These are phyloP conservation scores for Ilex paraguariensis DNA, from an alignment of 305 asterid species.

Conservation along the genomic window DNA sequence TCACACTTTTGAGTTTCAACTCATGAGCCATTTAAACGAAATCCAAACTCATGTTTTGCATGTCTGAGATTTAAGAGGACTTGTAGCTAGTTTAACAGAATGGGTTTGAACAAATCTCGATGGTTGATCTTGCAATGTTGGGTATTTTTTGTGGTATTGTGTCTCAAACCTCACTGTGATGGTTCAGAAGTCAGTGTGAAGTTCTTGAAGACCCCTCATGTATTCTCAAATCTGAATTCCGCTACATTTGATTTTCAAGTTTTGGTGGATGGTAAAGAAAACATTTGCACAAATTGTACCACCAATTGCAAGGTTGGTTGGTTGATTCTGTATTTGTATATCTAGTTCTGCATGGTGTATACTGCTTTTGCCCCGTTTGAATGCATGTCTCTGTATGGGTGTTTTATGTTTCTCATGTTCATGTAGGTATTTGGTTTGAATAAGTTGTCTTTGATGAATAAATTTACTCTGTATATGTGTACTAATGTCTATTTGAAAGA, in stretches of 20 bases:
- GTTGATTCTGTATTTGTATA: conserved; percentile 4
- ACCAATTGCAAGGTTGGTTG: conserved; percentile 73
- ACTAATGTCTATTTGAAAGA: no score
- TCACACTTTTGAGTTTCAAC: not conserved
- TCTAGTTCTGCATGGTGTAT: not conserved
- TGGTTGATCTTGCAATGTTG: conserved; percentile 40
- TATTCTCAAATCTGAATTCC: conserved; percentile 48
- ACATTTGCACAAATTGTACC: conserved; percentile 44
- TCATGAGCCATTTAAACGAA: not conserved
- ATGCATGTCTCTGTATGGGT: not conserved
- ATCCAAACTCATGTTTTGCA: not conserved
- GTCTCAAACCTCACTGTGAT: conserved; percentile 24
- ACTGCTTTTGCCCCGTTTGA: no score
- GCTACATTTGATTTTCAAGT: conserved; percentile 63
- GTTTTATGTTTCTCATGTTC: not conserved
- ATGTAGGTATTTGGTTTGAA: no score
- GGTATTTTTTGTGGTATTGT: conserved; percentile 28
- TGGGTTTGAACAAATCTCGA: conserved; percentile 8
- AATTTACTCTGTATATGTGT: no score
- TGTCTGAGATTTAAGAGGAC: not conserved
- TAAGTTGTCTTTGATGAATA: no score
- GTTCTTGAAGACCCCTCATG: conserved; percentile 56
- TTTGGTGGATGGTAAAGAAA: conserved; percentile 33
- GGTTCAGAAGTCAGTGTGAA: conserved; percentile 41
- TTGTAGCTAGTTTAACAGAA: not conserved